Conservation (phyloP, 805 yeast species). For the Yarrowia sp. region DNA sequence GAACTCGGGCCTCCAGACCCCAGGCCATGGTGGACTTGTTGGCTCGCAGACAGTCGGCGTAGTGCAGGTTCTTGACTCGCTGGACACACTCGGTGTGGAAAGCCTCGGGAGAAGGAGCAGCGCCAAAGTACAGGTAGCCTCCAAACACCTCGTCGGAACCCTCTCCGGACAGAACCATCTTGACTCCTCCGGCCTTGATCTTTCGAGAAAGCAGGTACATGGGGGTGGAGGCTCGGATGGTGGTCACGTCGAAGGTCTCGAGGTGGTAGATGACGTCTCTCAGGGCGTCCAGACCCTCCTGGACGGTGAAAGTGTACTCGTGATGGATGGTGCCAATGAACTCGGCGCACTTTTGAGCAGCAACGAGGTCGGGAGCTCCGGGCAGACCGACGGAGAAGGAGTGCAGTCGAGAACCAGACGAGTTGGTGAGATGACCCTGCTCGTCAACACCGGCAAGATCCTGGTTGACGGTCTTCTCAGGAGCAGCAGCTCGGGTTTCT, state of each 20-base stretch:
- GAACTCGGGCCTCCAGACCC: conserved; percentile 99
- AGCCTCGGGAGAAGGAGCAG: conserved; percentile 89
- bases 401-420: conserved; percentile 68
- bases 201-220: conserved; percentile 95
- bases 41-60: conserved; percentile 96
- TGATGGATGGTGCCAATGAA: conserved; percentile 95
- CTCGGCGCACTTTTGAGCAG: conserved; percentile 95
- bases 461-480: conserved; percentile 58
- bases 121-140: conserved; percentile 95
- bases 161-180: conserved; percentile 98
- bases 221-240: conserved; percentile 98
- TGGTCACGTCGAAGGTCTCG: conserved; percentile 97
- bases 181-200: conserved; percentile 98
- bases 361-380: conserved; percentile 94
- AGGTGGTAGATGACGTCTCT: conserved; percentile 92
- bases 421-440: conserved; percentile 70
- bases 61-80: conserved; percentile 95
- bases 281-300: conserved; percentile 95
- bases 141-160: conserved; percentile 99
- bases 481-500: conserved; percentile 80
- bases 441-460: conserved; percentile 92
- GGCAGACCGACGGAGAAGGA: conserved; percentile 97
- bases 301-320: conserved; percentile 94
- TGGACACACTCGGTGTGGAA: conserved; percentile 95
- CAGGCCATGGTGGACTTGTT: conserved; percentile 99